Evolutionary conservation across 1,139 yeast species (phyloP).

Genomic region (Yamadazyma atmosphaerica): DNA sequence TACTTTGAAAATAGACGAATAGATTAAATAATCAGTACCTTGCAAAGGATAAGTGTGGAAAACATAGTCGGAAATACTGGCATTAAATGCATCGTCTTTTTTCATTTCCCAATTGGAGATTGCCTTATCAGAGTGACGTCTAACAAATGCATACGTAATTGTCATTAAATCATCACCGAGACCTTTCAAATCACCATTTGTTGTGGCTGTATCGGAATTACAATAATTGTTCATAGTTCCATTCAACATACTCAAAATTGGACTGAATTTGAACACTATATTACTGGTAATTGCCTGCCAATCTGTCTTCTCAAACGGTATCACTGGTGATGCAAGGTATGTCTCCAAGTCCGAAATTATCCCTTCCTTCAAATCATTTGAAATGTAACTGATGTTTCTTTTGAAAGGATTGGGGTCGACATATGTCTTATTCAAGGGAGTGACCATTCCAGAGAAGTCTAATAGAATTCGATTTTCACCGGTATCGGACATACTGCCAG

Average conservation of each 20-base stretch:
- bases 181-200: slow-evolving; percentile 7
- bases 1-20: slow-evolving; percentile 44
- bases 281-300: slow-evolving; percentile 51
- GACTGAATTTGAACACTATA: slow-evolving; percentile 51
- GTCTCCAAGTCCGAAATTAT: slow-evolving; percentile 33
- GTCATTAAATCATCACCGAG: slow-evolving; percentile 8
- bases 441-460: slow-evolving; percentile 50
- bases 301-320: slow-evolving; percentile 42
- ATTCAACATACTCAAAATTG: slow-evolving; percentile 41
- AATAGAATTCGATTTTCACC: slow-evolving; percentile 48
- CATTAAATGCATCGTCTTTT: slow-evolving; percentile 20
- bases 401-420: slow-evolving; percentile 45
- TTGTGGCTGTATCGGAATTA: not conserved
- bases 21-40: slow-evolving; percentile 42
- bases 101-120: slow-evolving; percentile 13
- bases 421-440: slow-evolving; percentile 49
- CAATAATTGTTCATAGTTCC: slow-evolving; percentile 19
- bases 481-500: slow-evolving; percentile 42
- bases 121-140: slow-evolving; percentile 32
- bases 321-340: slow-evolving; percentile 24
- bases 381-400: slow-evolving; percentile 43
- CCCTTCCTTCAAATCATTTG: slow-evolving; percentile 28
- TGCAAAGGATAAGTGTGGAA: slow-evolving; percentile 36
- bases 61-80: slow-evolving; percentile 44
- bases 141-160: slow-evolving; percentile 28